Conservation (phyloP, 2,329 filamentous ascomycete species). For the Phyllachora maydis region DNA sequence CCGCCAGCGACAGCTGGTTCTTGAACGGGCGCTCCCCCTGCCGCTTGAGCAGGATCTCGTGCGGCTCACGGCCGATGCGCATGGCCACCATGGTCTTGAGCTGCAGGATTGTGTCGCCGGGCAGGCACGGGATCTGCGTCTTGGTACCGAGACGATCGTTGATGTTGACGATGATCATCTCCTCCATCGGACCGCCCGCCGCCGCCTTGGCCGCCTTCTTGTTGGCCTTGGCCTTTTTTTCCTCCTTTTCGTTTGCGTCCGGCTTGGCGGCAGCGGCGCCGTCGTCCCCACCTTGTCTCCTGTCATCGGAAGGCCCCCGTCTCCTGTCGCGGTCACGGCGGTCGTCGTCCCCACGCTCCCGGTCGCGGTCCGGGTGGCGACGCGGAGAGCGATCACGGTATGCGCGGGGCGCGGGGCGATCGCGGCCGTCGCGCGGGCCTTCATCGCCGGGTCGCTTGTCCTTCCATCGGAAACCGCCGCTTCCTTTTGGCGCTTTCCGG, state of each 20-base stretch:
- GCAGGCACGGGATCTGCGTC: constrained; percentile 74
- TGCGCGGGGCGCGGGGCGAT: constrained; percentile 7
- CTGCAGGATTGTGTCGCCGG: constrained; percentile 62
- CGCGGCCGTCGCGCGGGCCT: constrained; percentile 5
- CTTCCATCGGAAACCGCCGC: constrained; percentile 11
- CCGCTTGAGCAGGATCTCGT: constrained; percentile 79
- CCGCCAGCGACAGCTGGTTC: constrained; percentile 67
- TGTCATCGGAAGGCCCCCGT: constrained; percentile 2
- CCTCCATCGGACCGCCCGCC: constrained; percentile 27
- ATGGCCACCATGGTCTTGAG: constrained; percentile 88
- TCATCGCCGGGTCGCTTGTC: constrained; percentile 7
- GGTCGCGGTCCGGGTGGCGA: constrained; percentile 5
- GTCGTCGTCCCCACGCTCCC: too few species aligned
- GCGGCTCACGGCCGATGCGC: constrained; percentile 69
- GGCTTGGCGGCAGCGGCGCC: constrained; percentile 10
- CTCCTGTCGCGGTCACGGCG: constrained; percentile 10
- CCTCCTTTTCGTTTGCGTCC: constrained; percentile 12
- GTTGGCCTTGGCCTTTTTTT: constrained; percentile 10
- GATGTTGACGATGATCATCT: constrained; percentile 86
- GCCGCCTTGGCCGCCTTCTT: constrained; percentile 8
- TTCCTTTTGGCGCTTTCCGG: constrained; percentile 4
- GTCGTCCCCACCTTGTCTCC: constrained; percentile 8
- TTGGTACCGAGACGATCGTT: constrained; percentile 97
- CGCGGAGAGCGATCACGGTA: constrained; percentile 10
- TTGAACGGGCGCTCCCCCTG: constrained; percentile 91